Evolutionary conservation across 164 flowering plant species (phyloP), one percentile per base, ranked within the genome.

Genomic region (Nymphaea colorata): DNA sequence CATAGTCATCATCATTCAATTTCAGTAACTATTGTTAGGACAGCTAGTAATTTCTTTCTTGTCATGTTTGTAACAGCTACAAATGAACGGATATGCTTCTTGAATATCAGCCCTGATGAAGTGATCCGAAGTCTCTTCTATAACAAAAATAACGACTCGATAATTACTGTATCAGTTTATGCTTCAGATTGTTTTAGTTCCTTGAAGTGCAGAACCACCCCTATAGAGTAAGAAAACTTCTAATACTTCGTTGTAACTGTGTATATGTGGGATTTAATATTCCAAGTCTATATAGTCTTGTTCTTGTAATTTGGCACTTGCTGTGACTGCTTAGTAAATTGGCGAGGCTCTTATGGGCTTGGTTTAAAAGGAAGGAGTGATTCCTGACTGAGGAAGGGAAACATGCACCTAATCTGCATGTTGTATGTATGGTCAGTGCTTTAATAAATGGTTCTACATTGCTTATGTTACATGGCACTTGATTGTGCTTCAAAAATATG

Each of bases 181-280:
- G 96, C 95, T 43, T 88, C 96, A 43, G 98, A 90, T 76, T 85
- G 85, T 72, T 93, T 85, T 81, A 90, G 95, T 69, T 93, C 95
- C 6, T 80, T 93, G 80, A 93, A 86, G 70, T 93, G 98, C 86
- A 82, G 95, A 82, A 81, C 86, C 66, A 93, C 96, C 42, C 81
- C 89, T 64, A 88, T 90, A 67, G 98, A 93, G 98, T 90, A 63
- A 59, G 69, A 14, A 2, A 64, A n/a, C 41, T 36, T 61, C 41
- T 17, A 25, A 25, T 25, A 25, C 36, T 25, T 25, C 36, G 36
- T 25, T 25, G 36, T 25, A 25, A 25, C 36, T 25, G 36, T 25
- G 36, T 25, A 25, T 25, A 25, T 25, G 36, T 25, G 0, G 36
- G 36, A 25, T 25, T 25, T 25, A 25, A 25, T 25, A 25, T 25